Conservation (phyloP, 768 basidiomycete species). For the Leccinum disarticulatum region DNA sequence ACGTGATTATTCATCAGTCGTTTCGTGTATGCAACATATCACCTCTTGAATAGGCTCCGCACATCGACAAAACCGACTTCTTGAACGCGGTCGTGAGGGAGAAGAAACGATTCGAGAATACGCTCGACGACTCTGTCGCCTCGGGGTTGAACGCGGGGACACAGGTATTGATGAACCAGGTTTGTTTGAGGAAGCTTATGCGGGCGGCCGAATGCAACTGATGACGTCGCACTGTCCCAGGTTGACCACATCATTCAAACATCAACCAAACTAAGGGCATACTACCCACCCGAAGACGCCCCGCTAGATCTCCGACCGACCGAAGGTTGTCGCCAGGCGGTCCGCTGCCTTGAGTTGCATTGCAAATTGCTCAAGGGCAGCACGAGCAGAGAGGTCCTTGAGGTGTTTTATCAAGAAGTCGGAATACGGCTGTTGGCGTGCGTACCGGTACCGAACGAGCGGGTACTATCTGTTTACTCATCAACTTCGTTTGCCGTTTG, state of each 20-base stretch:
- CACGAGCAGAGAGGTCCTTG: slow-evolving; percentile 93
- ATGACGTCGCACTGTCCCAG: slow-evolving; percentile 38
- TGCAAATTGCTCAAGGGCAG: slow-evolving; percentile 90
- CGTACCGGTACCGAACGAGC: slow-evolving; percentile 26
- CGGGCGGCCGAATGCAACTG: background rate
- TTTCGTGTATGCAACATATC: background rate
- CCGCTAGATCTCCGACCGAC: slow-evolving; percentile 85
- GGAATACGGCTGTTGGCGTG: slow-evolving; percentile 86
- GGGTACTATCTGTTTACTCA: background rate
- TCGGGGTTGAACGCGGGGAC: slow-evolving; percentile 93
- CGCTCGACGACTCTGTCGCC: slow-evolving; percentile 91
- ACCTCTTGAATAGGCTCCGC: slow-evolving; percentile 53
- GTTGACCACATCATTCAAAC: slow-evolving; percentile 92
- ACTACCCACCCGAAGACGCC: slow-evolving; percentile 82
- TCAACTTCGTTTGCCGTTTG: background rate
- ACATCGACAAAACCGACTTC: slow-evolving; percentile 93
- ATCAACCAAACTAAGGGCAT: slow-evolving; percentile 81
- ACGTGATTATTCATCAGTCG: slow-evolving; percentile 19
- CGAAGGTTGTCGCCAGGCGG: slow-evolving; percentile 84
- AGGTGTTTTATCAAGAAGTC: slow-evolving; percentile 98
- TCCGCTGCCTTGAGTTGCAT: slow-evolving; percentile 85
- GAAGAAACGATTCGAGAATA: slow-evolving; percentile 94
- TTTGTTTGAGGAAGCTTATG: slow-evolving; percentile 24
- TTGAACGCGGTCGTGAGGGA: slow-evolving; percentile 90
- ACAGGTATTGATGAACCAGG: slow-evolving; percentile 94